These are phyloP conservation scores for Colletotrichum sojae DNA, from an alignment of 2,329 filamentous ascomycete species.

Conservation along the genomic window DNA sequence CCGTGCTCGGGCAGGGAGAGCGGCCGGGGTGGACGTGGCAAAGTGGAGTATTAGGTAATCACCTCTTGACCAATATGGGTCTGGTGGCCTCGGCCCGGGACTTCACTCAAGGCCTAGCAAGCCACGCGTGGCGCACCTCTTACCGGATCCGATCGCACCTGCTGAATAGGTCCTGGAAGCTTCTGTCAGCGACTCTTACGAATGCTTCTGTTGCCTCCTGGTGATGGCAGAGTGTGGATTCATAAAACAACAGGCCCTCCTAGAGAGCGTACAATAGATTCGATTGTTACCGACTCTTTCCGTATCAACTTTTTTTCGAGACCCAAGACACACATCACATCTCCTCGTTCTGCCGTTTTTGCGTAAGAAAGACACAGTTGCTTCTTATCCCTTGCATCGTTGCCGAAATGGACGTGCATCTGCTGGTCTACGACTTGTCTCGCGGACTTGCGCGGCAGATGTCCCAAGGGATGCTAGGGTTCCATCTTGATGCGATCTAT, in stretches of 20 bases:
- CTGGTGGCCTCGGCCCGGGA: neutral
- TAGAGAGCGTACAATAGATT: neutral
- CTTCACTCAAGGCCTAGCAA: neutral
- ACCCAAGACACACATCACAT: no score
- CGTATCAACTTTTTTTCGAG: neutral
- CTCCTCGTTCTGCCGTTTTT: neutral
- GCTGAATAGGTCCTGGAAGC: slow-evolving; percentile 26
- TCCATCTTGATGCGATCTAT: slow-evolving; percentile 90
- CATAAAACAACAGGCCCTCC: neutral
- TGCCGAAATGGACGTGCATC: slow-evolving; percentile 77
- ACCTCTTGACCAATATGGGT: neutral
- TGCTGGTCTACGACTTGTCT: slow-evolving; percentile 86
- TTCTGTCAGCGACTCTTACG: slow-evolving; percentile 36
- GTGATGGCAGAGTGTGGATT: neutral
- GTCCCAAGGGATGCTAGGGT: slow-evolving; percentile 67
- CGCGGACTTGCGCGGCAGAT: slow-evolving; percentile 69
- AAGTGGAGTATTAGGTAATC: slow-evolving; percentile 7
- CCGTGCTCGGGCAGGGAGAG: slow-evolving; percentile 4
- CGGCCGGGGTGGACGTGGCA: neutral
- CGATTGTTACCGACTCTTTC: neutral
- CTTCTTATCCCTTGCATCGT: slow-evolving; percentile 3
- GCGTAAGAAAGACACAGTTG: slow-evolving; percentile 12
- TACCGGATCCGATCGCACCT: slow-evolving; percentile 23
- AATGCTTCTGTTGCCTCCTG: slow-evolving; percentile 34
- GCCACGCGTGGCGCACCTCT: slow-evolving; percentile 27